Percentiles rank a stretch among this genome's conserved stretches.
Conservation (phyloP, 2,329 filamentous ascomycete species). For the Sporothrix curviconia region DNA sequence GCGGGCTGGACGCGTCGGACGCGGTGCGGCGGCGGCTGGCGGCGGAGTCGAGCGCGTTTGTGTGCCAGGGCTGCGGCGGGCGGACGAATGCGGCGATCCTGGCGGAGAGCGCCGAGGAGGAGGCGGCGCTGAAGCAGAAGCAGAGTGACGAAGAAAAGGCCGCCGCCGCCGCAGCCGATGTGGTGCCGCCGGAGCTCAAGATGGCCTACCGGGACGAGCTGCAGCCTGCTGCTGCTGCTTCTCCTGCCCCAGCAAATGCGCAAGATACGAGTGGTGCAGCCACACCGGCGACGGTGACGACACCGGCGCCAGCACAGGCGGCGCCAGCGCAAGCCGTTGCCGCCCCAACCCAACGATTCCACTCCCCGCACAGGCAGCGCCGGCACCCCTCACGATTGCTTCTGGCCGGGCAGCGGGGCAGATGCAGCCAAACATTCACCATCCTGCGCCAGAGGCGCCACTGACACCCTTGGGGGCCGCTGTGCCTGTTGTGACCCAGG, state of each 20-base stretch:
- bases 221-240: too few species aligned
- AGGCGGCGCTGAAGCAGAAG: conserved; percentile 29
- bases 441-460: conserved; percentile 24
- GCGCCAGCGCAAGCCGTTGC: conserved; percentile 9
- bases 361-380: conserved; percentile 24
- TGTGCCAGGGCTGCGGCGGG: conserved; percentile 59
- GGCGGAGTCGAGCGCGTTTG: conserved; percentile 56
- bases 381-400: conserved; percentile 15
- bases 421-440: not conserved
- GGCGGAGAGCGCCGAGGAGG: conserved; percentile 57
- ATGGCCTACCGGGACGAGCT: conserved; percentile 71
- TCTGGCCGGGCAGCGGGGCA: not conserved
- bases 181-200: conserved; percentile 48
- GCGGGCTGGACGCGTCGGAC: conserved; percentile 73
- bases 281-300: not conserved
- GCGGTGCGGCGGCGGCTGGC: conserved; percentile 64
- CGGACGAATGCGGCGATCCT: conserved; percentile 70
- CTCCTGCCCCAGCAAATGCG: too few species aligned
- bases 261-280: too few species aligned
- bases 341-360: conserved; percentile 8
- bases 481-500: too few species aligned
- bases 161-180: not conserved
- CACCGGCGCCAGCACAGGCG: conserved; percentile 18
- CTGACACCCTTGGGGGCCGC: too few species aligned
- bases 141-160: conserved; percentile 3